Evolutionary conservation across 1,284 basidiomycete species (phyloP).

Genomic region (Ustilago esculenta): DNA sequence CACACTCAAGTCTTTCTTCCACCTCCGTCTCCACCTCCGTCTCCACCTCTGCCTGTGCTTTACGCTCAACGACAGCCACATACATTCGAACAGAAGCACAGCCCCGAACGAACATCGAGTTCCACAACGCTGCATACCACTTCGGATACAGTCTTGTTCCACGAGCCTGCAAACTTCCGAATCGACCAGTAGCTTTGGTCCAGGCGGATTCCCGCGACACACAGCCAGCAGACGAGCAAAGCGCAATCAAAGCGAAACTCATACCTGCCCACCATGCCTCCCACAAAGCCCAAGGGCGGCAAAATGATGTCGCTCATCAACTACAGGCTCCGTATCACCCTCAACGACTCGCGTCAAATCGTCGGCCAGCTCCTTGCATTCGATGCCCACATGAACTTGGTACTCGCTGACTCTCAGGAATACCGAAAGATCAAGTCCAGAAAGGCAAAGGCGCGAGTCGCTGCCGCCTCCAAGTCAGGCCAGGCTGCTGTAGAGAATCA

Average conservation of each 20-base stretch:
- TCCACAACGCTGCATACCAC: no score
- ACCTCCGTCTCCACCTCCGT: background rate
- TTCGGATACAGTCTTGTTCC: no score
- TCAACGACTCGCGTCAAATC: constrained; percentile 95
- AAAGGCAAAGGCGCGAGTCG: constrained; percentile 45
- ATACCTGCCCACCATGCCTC: constrained; percentile 49
- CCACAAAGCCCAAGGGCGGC: constrained; percentile 63
- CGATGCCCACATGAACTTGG: constrained; percentile 99
- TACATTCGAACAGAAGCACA: background rate
- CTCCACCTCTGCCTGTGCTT: background rate
- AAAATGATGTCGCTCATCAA: constrained; percentile 98
- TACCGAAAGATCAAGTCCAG: constrained; percentile 63
- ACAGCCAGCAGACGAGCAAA: no score
- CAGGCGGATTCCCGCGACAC: no score
- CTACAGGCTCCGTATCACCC: constrained; percentile 95
- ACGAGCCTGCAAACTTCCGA: no score
- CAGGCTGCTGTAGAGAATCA: constrained; percentile 47
- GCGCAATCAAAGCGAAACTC: no score
- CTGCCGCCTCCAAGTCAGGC: constrained; percentile 36
- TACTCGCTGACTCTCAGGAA: constrained; percentile 79
- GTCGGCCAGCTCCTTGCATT: constrained; percentile 99
- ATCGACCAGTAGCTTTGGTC: no score
- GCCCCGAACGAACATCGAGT: background rate
- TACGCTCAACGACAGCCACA: background rate
- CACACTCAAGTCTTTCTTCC: constrained; percentile 6